These are phyloP conservation scores for Triticum timopheevii DNA, from an alignment of 176 grass and related monocot genomes.

Conservation along the genomic window DNA sequence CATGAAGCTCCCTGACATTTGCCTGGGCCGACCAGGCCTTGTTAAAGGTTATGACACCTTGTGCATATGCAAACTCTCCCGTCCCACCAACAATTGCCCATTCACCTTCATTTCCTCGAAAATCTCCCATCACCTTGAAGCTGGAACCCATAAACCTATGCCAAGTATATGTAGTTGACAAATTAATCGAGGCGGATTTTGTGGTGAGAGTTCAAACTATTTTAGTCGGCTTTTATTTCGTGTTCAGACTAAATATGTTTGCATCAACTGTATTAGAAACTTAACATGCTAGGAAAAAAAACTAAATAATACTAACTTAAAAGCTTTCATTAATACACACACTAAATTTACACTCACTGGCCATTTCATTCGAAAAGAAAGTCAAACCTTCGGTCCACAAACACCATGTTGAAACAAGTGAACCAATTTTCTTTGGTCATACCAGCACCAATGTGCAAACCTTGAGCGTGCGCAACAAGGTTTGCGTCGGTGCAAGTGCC, in stretches of 20 bases:
- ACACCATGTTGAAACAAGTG: background rate
- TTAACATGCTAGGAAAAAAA: no score
- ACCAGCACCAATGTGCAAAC: background rate
- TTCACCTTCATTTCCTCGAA: background rate
- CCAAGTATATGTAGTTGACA: background rate
- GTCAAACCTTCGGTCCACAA: background rate
- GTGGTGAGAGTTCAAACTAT: no score
- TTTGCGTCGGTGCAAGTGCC: background rate
- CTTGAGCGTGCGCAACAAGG: background rate
- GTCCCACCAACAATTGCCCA: background rate
- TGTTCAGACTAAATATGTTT: no score
- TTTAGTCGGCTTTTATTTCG: no score
- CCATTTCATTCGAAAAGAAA: background rate
- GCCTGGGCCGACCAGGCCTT: background rate
- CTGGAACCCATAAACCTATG: background rate
- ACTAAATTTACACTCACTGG: no score
- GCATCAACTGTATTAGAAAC: no score
- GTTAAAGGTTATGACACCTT: background rate
- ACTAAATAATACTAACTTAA: no score
- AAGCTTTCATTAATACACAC: no score
- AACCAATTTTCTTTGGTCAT: background rate
- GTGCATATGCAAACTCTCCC: background rate
- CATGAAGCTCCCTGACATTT: background rate
- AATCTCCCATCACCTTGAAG: background rate
- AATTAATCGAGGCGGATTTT: background rate